phyloP scores from a whole-genome alignment of 1,139 yeast genomes.

The Geotrichum histeridarum region DNA sequence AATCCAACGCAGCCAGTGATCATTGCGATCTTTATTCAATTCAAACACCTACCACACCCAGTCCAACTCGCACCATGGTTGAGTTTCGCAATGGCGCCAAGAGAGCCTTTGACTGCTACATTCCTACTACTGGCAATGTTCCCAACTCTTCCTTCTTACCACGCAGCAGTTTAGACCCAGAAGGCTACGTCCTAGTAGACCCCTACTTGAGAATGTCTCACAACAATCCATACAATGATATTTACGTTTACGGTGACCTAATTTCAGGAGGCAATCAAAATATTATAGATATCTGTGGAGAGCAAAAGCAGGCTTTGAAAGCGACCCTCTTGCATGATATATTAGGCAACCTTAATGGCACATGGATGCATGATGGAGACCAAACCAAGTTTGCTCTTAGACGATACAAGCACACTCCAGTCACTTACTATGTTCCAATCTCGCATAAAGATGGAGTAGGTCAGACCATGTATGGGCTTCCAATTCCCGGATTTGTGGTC shows the following conservation, averaged over 20 bases:
- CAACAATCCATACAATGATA: slow-evolving; percentile 15
- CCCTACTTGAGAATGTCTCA: slow-evolving; percentile 13
- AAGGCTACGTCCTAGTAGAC: slow-evolving; percentile 15
- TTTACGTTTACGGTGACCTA: slow-evolving; percentile 18
- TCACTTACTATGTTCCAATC: slow-evolving; percentile 15
- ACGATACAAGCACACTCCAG: slow-evolving; percentile 5
- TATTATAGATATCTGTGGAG: slow-evolving; percentile 3
- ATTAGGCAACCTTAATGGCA: not conserved
- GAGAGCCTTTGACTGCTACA: slow-evolving; percentile 13
- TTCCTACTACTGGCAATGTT: slow-evolving; percentile 16
- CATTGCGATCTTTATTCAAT: not conserved
- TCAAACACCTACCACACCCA: not conserved
- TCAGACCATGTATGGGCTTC: slow-evolving; percentile 7
- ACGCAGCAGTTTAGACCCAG: not conserved
- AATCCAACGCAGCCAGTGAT: not conserved
- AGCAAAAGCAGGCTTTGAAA: slow-evolving; percentile 9
- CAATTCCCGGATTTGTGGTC: slow-evolving; percentile 15
- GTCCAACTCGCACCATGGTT: slow-evolving; percentile 7
- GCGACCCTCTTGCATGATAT: slow-evolving; percentile 13
- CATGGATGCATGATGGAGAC: too few species aligned
- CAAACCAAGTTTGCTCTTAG: not conserved
- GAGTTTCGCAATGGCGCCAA: slow-evolving; percentile 15
- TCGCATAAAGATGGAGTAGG: slow-evolving; percentile 20
- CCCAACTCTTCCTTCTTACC: slow-evolving; percentile 17
- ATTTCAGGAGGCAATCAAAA: slow-evolving; percentile 13